phyloP scores from a whole-genome alignment of 306 rosid genomes.

The Inga laurina region DNA sequence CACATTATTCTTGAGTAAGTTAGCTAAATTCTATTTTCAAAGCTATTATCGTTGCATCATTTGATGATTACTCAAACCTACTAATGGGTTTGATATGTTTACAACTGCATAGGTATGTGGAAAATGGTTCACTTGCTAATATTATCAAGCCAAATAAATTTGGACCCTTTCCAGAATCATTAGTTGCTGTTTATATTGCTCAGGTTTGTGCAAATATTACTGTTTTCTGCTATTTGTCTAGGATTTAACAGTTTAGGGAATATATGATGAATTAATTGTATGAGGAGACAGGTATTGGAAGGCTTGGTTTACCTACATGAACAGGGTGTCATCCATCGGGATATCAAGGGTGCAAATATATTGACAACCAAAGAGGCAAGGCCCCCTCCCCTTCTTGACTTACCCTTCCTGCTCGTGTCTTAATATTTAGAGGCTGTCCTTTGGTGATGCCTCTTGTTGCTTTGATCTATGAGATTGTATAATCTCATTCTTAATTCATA shows the following conservation, averaged over 20 bases:
- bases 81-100: slow-evolving; percentile 25
- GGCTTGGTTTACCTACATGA: slow-evolving; percentile 98
- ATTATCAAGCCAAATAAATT: slow-evolving; percentile 98
- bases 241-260: slow-evolving; percentile 14
- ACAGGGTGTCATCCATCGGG: slow-evolving; percentile 99
- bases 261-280: slow-evolving; percentile 25
- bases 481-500: no score
- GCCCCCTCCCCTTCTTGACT: not conserved
- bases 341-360: slow-evolving; percentile 98
- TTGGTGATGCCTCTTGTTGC: slow-evolving; percentile 20
- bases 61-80: slow-evolving; percentile 19
- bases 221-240: slow-evolving; percentile 14
- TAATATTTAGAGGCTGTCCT: slow-evolving; percentile 14
- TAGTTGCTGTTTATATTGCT: slow-evolving; percentile 94
- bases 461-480: not conserved
- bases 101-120: slow-evolving; percentile 72
- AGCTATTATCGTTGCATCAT: slow-evolving; percentile 17
- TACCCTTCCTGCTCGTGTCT: not conserved
- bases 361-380: slow-evolving; percentile 95
- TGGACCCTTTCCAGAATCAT: slow-evolving; percentile 98
- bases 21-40: slow-evolving; percentile 21
- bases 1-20: slow-evolving; percentile 96
- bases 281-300: slow-evolving; percentile 83
- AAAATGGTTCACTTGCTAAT: slow-evolving; percentile 97
- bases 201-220: slow-evolving; percentile 63